These are phyloP conservation scores for Choiromyces venosus DNA, from an alignment of 495 filamentous ascomycete genomes.

Conservation along the genomic window DNA sequence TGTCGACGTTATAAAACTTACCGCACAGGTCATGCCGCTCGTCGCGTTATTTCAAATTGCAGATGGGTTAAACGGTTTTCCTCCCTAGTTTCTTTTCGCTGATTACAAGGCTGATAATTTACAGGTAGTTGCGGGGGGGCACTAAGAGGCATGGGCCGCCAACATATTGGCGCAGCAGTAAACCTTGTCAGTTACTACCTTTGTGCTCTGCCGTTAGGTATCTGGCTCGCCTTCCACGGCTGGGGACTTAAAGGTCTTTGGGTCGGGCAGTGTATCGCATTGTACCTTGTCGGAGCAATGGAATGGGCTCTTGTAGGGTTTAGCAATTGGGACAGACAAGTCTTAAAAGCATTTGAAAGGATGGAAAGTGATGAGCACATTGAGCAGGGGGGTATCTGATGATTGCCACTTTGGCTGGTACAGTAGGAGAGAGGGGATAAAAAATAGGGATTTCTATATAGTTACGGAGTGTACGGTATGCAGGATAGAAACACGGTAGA, in stretches of 20 bases:
- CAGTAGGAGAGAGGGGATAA: constrained; percentile 15
- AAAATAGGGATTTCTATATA: constrained; percentile 10
- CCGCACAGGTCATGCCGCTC: constrained; percentile 74
- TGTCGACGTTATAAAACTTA: constrained; percentile 63
- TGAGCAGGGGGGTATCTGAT: constrained; percentile 44
- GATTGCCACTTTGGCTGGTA: neutral
- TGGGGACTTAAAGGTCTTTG: constrained; percentile 82
- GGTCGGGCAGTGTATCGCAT: constrained; percentile 84
- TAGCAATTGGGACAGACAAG: constrained; percentile 74
- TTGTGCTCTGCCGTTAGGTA: constrained; percentile 74
- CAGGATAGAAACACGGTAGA: neutral
- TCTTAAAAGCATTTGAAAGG: constrained; percentile 66
- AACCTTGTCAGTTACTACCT: constrained; percentile 87
- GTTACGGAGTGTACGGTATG: neutral
- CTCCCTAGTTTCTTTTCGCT: neutral
- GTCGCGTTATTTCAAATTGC: constrained; percentile 95
- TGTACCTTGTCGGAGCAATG: constrained; percentile 72
- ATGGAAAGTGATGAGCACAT: constrained; percentile 59
- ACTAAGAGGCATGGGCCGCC: constrained; percentile 77
- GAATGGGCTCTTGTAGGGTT: constrained; percentile 77
- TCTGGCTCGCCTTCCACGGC: constrained; percentile 81
- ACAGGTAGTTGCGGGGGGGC: constrained; percentile 66
- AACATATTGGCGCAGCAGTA: constrained; percentile 83
- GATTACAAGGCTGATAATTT: constrained; percentile 28
- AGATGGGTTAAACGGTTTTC: constrained; percentile 66